A percentile compares a stretch with the other conserved stretches of the same genome.
Conservation (phyloP, 352 stramenopile species). For the Globisporangium canariense region DNA sequence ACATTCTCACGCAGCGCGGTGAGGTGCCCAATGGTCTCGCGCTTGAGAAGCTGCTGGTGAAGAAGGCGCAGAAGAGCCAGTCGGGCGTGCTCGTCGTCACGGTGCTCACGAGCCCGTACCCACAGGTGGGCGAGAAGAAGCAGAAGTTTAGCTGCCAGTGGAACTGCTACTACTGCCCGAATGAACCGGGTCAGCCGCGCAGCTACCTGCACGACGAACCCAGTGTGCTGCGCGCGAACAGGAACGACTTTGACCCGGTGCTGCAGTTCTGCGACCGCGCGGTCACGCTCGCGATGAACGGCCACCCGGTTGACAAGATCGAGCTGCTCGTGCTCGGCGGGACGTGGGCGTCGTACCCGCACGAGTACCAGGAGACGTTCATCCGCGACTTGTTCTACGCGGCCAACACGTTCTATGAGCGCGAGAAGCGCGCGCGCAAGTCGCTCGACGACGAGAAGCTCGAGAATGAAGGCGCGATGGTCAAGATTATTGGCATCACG, state of each 20-base stretch:
- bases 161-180: slow-evolving; percentile 96
- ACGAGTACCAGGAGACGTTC: slow-evolving; percentile 89
- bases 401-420: slow-evolving; percentile 89
- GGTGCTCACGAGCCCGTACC: slow-evolving; percentile 91
- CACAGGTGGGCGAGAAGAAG: slow-evolving; percentile 59
- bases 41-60: slow-evolving; percentile 81
- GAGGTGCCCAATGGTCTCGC: slow-evolving; percentile 38
- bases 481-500: slow-evolving; percentile 91
- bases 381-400: slow-evolving; percentile 92
- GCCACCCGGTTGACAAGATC: slow-evolving; percentile 92
- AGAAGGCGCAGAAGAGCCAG: slow-evolving; percentile 89
- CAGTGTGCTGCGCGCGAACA: slow-evolving; percentile 89
- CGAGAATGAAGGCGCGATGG: slow-evolving; percentile 77
- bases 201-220: slow-evolving; percentile 93
- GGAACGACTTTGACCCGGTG: slow-evolving; percentile 90
- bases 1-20: slow-evolving; percentile 66
- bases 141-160: slow-evolving; percentile 93
- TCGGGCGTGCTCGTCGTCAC: slow-evolving; percentile 91
- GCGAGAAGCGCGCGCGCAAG: slow-evolving; percentile 55
- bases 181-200: slow-evolving; percentile 88
- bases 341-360: slow-evolving; percentile 91
- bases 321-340: slow-evolving; percentile 89
- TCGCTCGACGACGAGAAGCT: slow-evolving; percentile 87
- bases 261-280: slow-evolving; percentile 90
- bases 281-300: slow-evolving; percentile 90